A percentile compares a stretch with the other conserved stretches of the same genome.
Conservation (phyloP, 495 filamentous ascomycete species). For the Neurospora tetrasperma region DNA sequence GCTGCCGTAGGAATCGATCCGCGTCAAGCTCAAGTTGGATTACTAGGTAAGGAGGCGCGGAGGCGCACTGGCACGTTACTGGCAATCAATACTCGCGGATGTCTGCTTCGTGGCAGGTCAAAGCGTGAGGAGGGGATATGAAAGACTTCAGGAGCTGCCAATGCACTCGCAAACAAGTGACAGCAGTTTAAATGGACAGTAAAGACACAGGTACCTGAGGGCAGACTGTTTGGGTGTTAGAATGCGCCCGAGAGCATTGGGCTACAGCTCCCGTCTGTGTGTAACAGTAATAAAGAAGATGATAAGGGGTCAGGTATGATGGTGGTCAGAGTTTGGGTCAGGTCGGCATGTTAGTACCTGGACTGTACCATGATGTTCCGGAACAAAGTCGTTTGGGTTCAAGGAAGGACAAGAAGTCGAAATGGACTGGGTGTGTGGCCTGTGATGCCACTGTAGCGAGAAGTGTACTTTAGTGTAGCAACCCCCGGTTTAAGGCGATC, state of each 20-base stretch:
- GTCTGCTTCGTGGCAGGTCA: neutral
- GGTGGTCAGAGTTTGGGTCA: neutral
- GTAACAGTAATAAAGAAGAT: neutral
- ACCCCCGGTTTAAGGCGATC: neutral
- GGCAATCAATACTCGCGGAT: neutral
- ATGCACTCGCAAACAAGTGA: neutral
- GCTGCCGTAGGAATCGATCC: neutral
- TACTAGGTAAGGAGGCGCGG: neutral
- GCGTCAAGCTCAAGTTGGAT: neutral
- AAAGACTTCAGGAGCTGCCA: neutral
- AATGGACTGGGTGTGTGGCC: neutral
- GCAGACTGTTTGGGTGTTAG: neutral
- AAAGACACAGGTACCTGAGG: neutral
- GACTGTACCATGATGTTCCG: neutral
- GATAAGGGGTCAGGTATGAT: neutral
- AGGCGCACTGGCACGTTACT: neutral
- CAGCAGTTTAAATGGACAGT: neutral
- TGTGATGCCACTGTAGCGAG: neutral
- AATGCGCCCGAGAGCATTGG: neutral
- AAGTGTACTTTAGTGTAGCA: neutral
- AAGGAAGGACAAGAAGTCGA: neutral
- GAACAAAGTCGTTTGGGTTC: neutral
- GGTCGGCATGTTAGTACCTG: neutral
- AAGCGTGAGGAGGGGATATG: neutral
- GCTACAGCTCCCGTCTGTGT: neutral